Evolutionary conservation across 108 stramenopile species (phyloP), one percentile per base, ranked within the genome.

Genomic region (Stephanodiscus triporus): DNA sequence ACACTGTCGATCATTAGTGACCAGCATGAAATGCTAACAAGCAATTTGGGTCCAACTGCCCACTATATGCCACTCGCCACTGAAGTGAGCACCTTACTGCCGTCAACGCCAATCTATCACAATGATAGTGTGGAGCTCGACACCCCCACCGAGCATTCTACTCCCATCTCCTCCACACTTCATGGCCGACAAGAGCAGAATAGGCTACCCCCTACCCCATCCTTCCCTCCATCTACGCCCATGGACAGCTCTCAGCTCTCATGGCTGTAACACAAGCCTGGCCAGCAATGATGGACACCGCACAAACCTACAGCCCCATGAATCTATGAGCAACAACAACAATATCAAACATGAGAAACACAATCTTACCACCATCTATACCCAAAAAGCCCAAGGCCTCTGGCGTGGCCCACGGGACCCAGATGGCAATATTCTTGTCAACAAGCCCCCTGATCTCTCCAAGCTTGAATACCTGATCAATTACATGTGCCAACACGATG

Each of bases 11-110:
- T 45, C 13, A 45, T 16, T 45, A 45, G 43, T 16, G 16, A 45
- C 43, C 43, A 45, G 43, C 43, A 45, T 17, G 43, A 45, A 14
- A 45, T 45, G 16, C 43, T 16, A 16, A 16, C 13, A 14, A 45
- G 43, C 43, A 45, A 45, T 45, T 45, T 45, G 43, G 43, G 43
- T 45, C 43, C 43, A 45, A 45, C 16, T 45, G 43, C 43, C 43
- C 43, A 16, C 43, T 16, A 45, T 16, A 45, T 16, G 14, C 13
- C 43, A 1, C 43, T 45, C 14, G 43, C 43, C 43, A 45, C 43
- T 0, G 16, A 13, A 14, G 43, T 16, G 14, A 45, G 43, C 13
- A 45, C 3, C 16, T 3, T 0, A 14, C 43, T 45, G 43, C 43
- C 43, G 14, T 45, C 14, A 45, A 14, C 16, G 43, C 43, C 43